These are phyloP conservation scores for Paecilomyces fulvus DNA, from an alignment of 2,329 filamentous ascomycete genomes.

Conservation along the genomic window DNA sequence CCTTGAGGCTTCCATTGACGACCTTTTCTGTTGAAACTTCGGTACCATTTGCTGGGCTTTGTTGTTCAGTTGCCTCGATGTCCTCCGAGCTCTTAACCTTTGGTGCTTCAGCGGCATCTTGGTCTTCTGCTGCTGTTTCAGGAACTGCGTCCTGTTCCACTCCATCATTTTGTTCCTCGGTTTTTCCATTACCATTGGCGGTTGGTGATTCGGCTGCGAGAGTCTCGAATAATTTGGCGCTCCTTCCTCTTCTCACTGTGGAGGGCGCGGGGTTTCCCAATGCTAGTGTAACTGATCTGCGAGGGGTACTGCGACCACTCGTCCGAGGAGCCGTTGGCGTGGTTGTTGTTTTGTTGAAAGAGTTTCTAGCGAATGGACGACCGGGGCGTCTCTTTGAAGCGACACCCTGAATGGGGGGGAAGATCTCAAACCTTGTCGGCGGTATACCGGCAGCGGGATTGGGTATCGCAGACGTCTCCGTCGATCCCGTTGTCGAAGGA, in stretches of 20 bases:
- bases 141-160: slow-evolving; percentile 5
- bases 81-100: slow-evolving; percentile 11
- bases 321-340: slow-evolving; percentile 27
- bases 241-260: slow-evolving; percentile 28
- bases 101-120: slow-evolving; percentile 3
- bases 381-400: slow-evolving; percentile 28
- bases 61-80: slow-evolving; percentile 18
- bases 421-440: slow-evolving; percentile 36
- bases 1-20: slow-evolving; percentile 1
- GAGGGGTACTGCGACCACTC: slow-evolving; percentile 29
- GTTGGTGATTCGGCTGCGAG: slow-evolving; percentile 17
- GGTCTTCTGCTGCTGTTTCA: slow-evolving; percentile 4
- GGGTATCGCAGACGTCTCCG: slow-evolving; percentile 8
- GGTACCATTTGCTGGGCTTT: slow-evolving; percentile 7
- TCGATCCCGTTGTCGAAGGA: slow-evolving; percentile 7
- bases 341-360: slow-evolving; percentile 13
- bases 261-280: slow-evolving; percentile 21
- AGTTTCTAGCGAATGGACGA: slow-evolving; percentile 27
- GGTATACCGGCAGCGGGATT: slow-evolving; percentile 30
- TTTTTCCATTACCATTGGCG: slow-evolving; percentile 16
- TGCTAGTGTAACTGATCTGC: slow-evolving; percentile 20
- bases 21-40: slow-evolving; percentile 2
- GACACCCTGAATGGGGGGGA: slow-evolving; percentile 31
- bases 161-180: slow-evolving; percentile 5
- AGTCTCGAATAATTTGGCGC: slow-evolving; percentile 20